Base-by-base conservation (phyloP, 129 eudicot species). In the Tagetes patula region DNA sequence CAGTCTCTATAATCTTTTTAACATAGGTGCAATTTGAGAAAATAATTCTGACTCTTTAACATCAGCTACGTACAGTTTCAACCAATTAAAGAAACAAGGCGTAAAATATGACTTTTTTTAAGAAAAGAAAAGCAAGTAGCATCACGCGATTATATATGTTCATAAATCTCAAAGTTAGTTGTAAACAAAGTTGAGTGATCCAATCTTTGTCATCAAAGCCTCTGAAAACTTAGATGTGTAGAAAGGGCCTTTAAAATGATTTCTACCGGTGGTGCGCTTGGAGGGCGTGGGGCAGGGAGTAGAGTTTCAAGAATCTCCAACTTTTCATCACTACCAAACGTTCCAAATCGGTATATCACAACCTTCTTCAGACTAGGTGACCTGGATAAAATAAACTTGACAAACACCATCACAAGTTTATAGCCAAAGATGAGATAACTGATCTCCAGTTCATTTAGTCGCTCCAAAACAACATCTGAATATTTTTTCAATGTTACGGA, bases 341-440 rank as follows among this genome's bases (percentile, higher is more conserved):
- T 30, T 0, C 4, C 3, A 8, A 45, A 8, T 1, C 20, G 37
- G 45, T 6, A 42, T 41, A 9, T 6, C 36, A 75, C 64, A 65
- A 54, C 48, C 14, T 53, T 74, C 40, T 37, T 32, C 11, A 75
- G 58, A 32, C n/a, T 30, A 14, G 79, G 72, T 64, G 78, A 49
- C 49, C 53, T 62, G 37, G 52, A 53, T 49, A 75, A 49, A 32
- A 74, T 47, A 31, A 74, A 56, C 71, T 48, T 64, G 41, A 64
- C 50, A 75, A 75, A 75, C 58, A 9, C 73, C 63, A 52, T n/a
- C 33, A 52, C 73, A 33, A 32, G 54, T 8, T 63, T n/a, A 30
- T 8, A 4, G 60, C 39, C 0, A 75, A 53, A 54, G 8, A 4
- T 53, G 20, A 1, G 3, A 40, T 20, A 20, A 20, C 27, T 20